Conservation (phyloP, 768 basidiomycete species). For the Lentinula sp. region DNA sequence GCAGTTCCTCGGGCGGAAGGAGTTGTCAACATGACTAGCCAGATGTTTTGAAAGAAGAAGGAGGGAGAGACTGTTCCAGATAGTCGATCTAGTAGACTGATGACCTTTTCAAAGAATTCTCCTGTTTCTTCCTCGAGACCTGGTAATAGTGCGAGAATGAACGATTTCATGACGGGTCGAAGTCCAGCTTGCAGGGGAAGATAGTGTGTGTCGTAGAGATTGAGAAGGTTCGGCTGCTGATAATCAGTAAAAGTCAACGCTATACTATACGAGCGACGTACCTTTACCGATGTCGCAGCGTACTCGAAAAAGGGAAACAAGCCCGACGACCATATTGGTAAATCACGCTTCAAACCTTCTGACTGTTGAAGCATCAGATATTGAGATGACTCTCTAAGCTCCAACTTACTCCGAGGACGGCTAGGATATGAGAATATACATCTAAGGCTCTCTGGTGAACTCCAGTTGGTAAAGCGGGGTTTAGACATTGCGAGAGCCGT, state of each 20-base stretch:
- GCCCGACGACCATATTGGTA: slow-evolving; percentile 92
- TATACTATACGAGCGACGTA: slow-evolving; percentile 19
- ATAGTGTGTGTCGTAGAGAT: slow-evolving; percentile 91
- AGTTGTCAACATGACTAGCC: slow-evolving; percentile 89
- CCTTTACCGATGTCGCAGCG: slow-evolving; percentile 98
- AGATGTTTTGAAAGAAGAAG: slow-evolving; percentile 95
- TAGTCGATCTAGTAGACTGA: slow-evolving; percentile 72
- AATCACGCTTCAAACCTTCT: slow-evolving; percentile 81
- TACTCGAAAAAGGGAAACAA: slow-evolving; percentile 99
- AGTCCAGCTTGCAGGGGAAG: slow-evolving; percentile 76
- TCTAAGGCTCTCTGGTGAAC: slow-evolving; percentile 96
- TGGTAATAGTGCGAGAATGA: slow-evolving; percentile 89
- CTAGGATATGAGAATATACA: slow-evolving; percentile 88
- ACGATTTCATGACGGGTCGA: slow-evolving; percentile 89
- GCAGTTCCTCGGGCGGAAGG: slow-evolving; percentile 81
- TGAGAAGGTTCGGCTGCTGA: slow-evolving; percentile 73
- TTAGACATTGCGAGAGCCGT: slow-evolving; percentile 91
- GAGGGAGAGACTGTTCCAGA: slow-evolving; percentile 79
- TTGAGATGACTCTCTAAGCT: not conserved
- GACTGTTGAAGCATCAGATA: slow-evolving; percentile 39
- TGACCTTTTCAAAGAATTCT: slow-evolving; percentile 93
- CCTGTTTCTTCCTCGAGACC: slow-evolving; percentile 97
- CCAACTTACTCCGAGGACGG: slow-evolving; percentile 77
- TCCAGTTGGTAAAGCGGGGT: slow-evolving; percentile 94
- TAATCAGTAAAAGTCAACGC: slow-evolving; percentile 3